phyloP scores from a whole-genome alignment of 352 stramenopile species.

The Globisporangium carolinianum region DNA sequence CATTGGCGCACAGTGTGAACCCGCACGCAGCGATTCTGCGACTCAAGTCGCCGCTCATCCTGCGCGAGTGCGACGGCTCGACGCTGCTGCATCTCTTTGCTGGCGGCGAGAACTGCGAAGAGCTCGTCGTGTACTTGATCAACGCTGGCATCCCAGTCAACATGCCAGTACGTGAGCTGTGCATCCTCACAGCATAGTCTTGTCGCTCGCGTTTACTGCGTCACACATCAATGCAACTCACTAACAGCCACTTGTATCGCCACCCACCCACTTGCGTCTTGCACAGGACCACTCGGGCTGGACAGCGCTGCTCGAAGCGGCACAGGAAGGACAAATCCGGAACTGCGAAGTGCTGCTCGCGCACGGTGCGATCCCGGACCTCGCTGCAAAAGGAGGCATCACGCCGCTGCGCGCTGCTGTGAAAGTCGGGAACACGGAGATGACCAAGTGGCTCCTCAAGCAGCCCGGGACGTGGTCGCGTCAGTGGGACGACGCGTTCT shows the following conservation, averaged over 20 bases:
- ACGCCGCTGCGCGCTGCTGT: constrained; percentile 41
- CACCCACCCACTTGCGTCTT: too few species aligned
- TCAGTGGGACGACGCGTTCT: constrained; percentile 39
- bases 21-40: constrained; percentile 3
- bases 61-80: constrained; percentile 13
- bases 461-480: constrained; percentile 30
- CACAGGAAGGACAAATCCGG: constrained; percentile 44
- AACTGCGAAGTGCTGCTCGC: constrained; percentile 40
- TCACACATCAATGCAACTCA: not conserved
- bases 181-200: not conserved
- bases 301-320: constrained; percentile 54
- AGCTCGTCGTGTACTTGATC: constrained; percentile 40
- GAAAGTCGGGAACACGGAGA: constrained; percentile 52
- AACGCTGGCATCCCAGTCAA: constrained; percentile 31
- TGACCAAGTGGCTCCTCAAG: constrained; percentile 38
- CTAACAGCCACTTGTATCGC: not conserved
- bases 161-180: constrained; percentile 13
- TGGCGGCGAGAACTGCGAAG: constrained; percentile 14
- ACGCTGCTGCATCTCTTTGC: constrained; percentile 17
- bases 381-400: constrained; percentile 18
- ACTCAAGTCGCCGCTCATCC: constrained; percentile 8
- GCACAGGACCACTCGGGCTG: constrained; percentile 33
- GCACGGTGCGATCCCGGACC: constrained; percentile 28
- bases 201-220: not conserved
- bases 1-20: constrained; percentile 9